Percentiles rank a stretch among this genome's conserved stretches.
These are phyloP conservation scores for Talaromyces sp. DNA, from an alignment of 2,329 filamentous ascomycete species.

Conservation along the genomic window DNA sequence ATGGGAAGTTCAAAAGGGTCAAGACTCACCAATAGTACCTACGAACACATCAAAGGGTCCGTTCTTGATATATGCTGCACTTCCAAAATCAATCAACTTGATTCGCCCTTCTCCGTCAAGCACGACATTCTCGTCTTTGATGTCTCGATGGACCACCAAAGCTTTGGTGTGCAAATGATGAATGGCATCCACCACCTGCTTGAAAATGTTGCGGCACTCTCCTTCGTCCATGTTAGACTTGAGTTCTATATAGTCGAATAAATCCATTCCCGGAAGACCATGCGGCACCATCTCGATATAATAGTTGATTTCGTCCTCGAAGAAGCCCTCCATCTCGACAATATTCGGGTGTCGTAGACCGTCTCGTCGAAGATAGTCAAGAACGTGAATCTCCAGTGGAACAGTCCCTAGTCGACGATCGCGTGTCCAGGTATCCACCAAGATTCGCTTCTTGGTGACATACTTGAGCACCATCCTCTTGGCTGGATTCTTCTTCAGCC, in stretches of 20 bases:
- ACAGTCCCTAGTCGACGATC: conserved; percentile 91
- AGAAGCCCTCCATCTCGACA: conserved; percentile 66
- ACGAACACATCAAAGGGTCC: conserved; percentile 99
- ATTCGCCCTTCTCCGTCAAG: conserved; percentile 92
- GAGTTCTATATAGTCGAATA: conserved; percentile 98
- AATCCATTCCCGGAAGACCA: conserved; percentile 92
- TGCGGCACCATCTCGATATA: conserved; percentile 98
- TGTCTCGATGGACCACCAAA: conserved; percentile 90
- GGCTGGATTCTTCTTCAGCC: conserved; percentile 69
- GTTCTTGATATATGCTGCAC: conserved; percentile 95
- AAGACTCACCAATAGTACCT: conserved; percentile 78
- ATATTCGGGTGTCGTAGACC: conserved; percentile 62
- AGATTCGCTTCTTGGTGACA: conserved; percentile 91
- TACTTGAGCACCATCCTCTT: conserved; percentile 95
- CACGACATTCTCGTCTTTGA: conserved; percentile 98
- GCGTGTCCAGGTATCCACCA: conserved; percentile 97
- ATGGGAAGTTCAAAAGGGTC: not conserved
- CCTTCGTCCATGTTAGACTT: conserved; percentile 93
- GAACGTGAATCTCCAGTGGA: conserved; percentile 91
- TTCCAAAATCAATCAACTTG: conserved; percentile 97
- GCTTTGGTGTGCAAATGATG: conserved; percentile 89
- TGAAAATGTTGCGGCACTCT: conserved; percentile 91
- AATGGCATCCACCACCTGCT: conserved; percentile 83
- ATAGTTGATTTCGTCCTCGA: conserved; percentile 70
- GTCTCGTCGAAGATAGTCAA: conserved; percentile 83